These are phyloP conservation scores for Pseudomicrostroma phylloplanum DNA, from an alignment of 1,284 basidiomycete genomes.

Conservation along the genomic window DNA sequence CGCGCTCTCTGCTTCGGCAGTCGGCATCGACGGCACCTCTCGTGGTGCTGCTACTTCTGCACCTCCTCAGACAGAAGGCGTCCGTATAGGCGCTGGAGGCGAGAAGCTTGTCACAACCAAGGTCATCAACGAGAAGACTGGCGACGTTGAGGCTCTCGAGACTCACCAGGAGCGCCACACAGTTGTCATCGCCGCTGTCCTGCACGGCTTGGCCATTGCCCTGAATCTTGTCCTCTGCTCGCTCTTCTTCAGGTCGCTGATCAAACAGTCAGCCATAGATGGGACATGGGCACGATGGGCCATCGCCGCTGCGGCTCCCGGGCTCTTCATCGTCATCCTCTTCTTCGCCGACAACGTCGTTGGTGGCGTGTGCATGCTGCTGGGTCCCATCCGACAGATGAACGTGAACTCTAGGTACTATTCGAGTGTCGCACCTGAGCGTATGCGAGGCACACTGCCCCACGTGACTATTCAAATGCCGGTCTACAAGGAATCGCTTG, in stretches of 20 bases:
- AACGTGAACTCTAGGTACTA: constrained; percentile 51
- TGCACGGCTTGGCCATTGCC: constrained; percentile 63
- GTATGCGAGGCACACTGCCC: constrained; percentile 66
- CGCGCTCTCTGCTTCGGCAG: neutral
- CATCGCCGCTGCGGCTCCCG: constrained; percentile 62
- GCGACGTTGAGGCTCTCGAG: neutral
- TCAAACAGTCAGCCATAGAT: constrained; percentile 67
- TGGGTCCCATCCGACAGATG: constrained; percentile 64
- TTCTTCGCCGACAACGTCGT: constrained; percentile 61
- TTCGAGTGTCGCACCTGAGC: constrained; percentile 52
- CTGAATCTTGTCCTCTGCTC: constrained; percentile 54
- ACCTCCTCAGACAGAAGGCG: neutral
- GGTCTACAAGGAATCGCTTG: constrained; percentile 62
- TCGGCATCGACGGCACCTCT: no score
- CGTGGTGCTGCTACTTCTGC: no score
- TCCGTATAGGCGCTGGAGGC: neutral
- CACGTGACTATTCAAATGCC: constrained; percentile 72
- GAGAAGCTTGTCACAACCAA: neutral
- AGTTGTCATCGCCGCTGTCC: constrained; percentile 69
- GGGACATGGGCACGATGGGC: constrained; percentile 61
- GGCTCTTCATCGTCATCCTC: constrained; percentile 64
- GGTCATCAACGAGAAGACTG: constrained; percentile 17
- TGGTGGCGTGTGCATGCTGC: constrained; percentile 48
- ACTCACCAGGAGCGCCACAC: constrained; percentile 54
- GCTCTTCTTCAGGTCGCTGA: constrained; percentile 61